Evolutionary conservation across 1,139 yeast species (phyloP).

Genomic region (Geotrichum reessii): DNA sequence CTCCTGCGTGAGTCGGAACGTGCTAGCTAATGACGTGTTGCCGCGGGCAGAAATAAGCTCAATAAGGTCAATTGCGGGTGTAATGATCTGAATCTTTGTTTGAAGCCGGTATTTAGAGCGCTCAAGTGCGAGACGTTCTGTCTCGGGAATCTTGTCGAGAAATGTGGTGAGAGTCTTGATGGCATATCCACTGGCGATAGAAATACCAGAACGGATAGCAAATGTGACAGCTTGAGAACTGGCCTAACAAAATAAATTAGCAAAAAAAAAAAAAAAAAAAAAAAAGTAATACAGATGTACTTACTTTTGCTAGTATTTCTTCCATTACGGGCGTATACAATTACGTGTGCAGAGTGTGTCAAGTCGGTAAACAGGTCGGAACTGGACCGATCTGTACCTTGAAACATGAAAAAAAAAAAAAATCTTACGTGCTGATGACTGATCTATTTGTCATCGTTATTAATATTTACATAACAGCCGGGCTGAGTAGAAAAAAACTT

Average conservation of each 20-base stretch:
- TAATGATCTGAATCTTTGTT: constrained; percentile 56
- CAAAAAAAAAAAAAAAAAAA: neutral
- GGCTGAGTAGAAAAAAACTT: neutral
- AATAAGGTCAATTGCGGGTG: constrained; percentile 66
- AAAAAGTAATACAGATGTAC: neutral
- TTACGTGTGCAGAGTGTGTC: neutral
- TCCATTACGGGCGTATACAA: constrained; percentile 12
- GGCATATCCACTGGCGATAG: constrained; percentile 72
- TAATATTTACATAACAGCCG: neutral
- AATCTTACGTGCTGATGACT: neutral
- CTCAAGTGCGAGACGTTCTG: constrained; percentile 46
- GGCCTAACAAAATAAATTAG: constrained; percentile 39
- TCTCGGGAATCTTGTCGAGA: constrained; percentile 56
- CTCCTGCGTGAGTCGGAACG: constrained; percentile 52
- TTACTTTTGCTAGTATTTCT: constrained; percentile 19
- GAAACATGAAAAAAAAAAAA: no score
- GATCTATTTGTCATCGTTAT: neutral
- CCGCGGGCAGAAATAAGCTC: constrained; percentile 68
- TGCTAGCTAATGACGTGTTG: constrained; percentile 55
- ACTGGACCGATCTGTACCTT: neutral
- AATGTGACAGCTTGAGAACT: constrained; percentile 75
- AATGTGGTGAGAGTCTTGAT: constrained; percentile 57
- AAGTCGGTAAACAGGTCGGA: neutral
- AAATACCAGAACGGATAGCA: constrained; percentile 72
- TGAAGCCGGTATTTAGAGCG: constrained; percentile 45